Percentiles rank a stretch among this genome's conserved stretches.
phyloP scores from a whole-genome alignment of 441 rosid species.

The Adansonia gregorii region DNA sequence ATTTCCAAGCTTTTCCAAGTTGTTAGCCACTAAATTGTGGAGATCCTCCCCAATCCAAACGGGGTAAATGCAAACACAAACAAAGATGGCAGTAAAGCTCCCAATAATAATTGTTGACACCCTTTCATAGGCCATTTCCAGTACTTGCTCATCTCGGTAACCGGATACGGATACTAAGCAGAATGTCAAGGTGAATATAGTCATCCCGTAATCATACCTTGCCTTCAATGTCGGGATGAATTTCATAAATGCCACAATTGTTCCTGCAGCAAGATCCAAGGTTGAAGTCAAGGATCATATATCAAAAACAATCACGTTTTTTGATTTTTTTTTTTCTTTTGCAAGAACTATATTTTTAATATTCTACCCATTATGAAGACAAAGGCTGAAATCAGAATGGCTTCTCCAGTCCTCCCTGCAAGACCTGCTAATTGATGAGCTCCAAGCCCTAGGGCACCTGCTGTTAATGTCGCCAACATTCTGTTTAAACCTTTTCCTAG shows the following conservation, averaged over 20 bases:
- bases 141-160: slow-evolving; percentile 12
- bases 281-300: not conserved
- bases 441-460: slow-evolving; percentile 28
- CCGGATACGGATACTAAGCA: slow-evolving; percentile 33
- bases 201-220: slow-evolving; percentile 32
- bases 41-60: slow-evolving; percentile 37
- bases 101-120: slow-evolving; percentile 30
- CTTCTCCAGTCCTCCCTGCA: slow-evolving; percentile 25
- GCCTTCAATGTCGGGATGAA: slow-evolving; percentile 33
- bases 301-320: not conserved
- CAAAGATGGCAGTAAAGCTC: not conserved
- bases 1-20: slow-evolving; percentile 32
- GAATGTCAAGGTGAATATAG: slow-evolving; percentile 34
- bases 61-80: slow-evolving; percentile 29
- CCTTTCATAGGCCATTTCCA: slow-evolving; percentile 30
- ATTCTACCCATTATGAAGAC: slow-evolving; percentile 27
- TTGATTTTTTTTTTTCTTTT: not conserved
- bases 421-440: slow-evolving; percentile 15
- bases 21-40: slow-evolving; percentile 29
- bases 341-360: too few relatives aligned
- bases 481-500: slow-evolving; percentile 30
- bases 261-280: slow-evolving; percentile 21
- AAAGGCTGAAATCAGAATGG: slow-evolving; percentile 26
- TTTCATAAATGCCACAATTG: slow-evolving; percentile 25
- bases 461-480: slow-evolving; percentile 28